Base-by-base conservation (phyloP, 352 stramenopile genomes). In the Aphanomyces invadans region DNA sequence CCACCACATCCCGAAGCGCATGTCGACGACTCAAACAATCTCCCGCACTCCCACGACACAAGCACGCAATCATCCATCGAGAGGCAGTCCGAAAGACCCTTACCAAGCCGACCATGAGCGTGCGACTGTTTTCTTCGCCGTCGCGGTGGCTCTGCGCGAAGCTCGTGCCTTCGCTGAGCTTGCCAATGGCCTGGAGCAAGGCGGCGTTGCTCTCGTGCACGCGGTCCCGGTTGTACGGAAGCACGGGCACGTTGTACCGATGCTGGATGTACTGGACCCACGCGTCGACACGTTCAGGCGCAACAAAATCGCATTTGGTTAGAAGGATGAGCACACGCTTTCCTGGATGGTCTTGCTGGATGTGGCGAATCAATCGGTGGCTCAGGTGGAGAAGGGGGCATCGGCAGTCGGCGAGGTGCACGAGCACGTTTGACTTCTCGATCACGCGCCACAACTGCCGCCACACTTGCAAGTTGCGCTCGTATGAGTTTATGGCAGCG, bases 391-490 rank as follows among this genome's bases (percentile, higher is more conserved):
- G 70, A 32, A 90, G 48, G 5, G 85, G 85, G 60, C 80, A 91
- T 3, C 85, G 83, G 38, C 74, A 75, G 68, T 93, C 85, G 0
- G 79, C 80, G 7, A 93, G 68, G 66, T 90, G 81, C 25, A 94
- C 76, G n/a, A 94, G 70, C 48, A 92, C 75, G 21, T 85, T 78
- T 2, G 81, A 83, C 46, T 80, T 83, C 71, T 94, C 85, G 11
- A 92, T 73, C 46, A 89, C 84, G 53, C 83, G 79, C 85, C 85
- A 94, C 12, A 94, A 67, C 69, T 94, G 79, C 2, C 83, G 75
- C 85, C 85, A 94, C 0, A 92, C 83, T 57, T 92, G 80, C 17
- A 92, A 68, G 52, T 94, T 94, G 33, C 80, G 77, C 62, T 94
- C 85, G 39, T 83, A 94, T 17, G 88, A 46, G 61, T 92, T 92